A percentile compares a stretch with the other conserved stretches of the same genome.
Evolutionary conservation across 192 early-diverging fungal genomes (phyloP).

Genomic region (Backusella tarrabulga): DNA sequence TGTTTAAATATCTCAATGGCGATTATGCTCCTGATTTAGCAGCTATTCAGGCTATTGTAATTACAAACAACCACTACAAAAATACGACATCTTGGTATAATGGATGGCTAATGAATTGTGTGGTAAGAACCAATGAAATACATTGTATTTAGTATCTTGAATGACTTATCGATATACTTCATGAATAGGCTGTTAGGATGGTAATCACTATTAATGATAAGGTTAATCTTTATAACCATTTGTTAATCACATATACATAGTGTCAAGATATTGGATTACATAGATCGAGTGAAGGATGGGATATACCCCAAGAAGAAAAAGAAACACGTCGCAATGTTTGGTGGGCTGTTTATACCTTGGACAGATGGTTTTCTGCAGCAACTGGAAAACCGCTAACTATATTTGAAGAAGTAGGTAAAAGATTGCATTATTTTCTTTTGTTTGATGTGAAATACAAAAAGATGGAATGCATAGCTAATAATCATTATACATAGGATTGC

Average conservation of each 20-base stretch:
- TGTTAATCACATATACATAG: background rate
- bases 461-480: background rate
- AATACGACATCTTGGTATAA: constrained; percentile 20
- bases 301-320: constrained; percentile 5
- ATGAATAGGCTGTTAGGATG: constrained; percentile 8
- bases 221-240: background rate
- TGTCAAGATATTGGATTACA: constrained; percentile 23
- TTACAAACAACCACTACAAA: constrained; percentile 28
- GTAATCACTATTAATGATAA: background rate
- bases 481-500: constrained; percentile 16
- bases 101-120: constrained; percentile 27
- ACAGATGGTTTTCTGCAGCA: constrained; percentile 20
- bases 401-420: constrained; percentile 14
- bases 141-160: background rate
- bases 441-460: background rate
- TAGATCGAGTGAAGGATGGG: background rate
- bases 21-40: constrained; percentile 22
- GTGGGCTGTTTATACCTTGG: constrained; percentile 12
- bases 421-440: background rate
- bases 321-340: constrained; percentile 11
- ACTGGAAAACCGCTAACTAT: constrained; percentile 11
- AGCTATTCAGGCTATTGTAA: constrained; percentile 26
- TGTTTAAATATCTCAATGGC: constrained; percentile 4
- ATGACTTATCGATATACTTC: background rate
- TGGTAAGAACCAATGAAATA: constrained; percentile 1